These are phyloP conservation scores for Hymenoscyphus occultus DNA, from an alignment of 2,329 filamentous ascomycete genomes.

Conservation along the genomic window DNA sequence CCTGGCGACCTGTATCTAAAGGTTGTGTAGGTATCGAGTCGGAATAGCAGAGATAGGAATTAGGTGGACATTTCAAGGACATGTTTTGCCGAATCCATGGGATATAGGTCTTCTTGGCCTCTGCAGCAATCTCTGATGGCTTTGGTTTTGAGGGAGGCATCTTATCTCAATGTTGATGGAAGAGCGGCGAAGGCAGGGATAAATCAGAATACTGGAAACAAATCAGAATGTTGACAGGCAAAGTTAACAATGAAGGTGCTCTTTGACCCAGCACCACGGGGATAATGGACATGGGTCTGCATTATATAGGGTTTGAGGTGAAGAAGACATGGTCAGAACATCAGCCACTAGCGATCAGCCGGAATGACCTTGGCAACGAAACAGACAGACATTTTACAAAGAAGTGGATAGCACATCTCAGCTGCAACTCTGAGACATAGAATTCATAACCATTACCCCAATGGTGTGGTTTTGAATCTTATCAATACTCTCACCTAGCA, in stretches of 20 bases:
- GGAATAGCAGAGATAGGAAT: constrained; percentile 51
- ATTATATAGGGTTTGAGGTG: constrained; percentile 26
- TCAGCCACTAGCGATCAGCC: constrained; percentile 9
- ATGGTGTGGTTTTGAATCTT: constrained; percentile 6
- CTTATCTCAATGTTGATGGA: constrained; percentile 15
- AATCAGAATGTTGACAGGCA: constrained; percentile 5
- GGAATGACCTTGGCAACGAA: constrained; percentile 5
- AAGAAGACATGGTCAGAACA: constrained; percentile 15
- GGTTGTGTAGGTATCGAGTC: constrained; percentile 42
- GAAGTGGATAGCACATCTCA: not conserved
- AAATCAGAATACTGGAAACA: constrained; percentile 6
- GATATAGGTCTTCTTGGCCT: constrained; percentile 69
- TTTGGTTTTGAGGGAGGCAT: constrained; percentile 61
- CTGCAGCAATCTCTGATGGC: constrained; percentile 67
- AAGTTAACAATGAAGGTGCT: constrained; percentile 9
- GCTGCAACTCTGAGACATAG: constrained; percentile 7
- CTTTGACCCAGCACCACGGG: constrained; percentile 16
- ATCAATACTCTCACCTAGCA: not conserved
- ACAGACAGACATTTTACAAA: not conserved
- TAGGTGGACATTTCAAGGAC: constrained; percentile 51
- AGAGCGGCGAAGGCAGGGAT: not conserved
- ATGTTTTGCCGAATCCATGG: constrained; percentile 60
- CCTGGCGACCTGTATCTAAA: constrained; percentile 28
- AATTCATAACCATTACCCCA: constrained; percentile 8
- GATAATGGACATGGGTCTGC: constrained; percentile 26